A percentile compares a stretch with the other conserved stretches of the same genome.
These are phyloP conservation scores for Lichtheimia ornata DNA, from an alignment of 371 early-diverging fungal species.

Conservation along the genomic window DNA sequence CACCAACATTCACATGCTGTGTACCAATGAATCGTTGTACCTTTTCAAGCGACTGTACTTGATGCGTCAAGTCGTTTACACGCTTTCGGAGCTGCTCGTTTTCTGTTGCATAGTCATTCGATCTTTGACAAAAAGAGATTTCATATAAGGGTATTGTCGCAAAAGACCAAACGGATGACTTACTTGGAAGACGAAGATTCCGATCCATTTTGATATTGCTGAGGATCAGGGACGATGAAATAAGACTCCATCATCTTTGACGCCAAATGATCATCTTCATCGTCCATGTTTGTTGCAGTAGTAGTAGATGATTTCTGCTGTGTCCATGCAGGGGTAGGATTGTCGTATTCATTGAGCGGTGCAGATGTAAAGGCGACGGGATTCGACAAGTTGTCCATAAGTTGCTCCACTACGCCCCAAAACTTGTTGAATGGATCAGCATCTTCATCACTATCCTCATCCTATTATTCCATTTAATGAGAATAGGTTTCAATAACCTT, in stretches of 20 bases:
- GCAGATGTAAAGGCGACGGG: conserved; percentile 79
- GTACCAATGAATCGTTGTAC: conserved; percentile 19
- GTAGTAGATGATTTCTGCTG: neutral
- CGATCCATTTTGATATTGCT: no score
- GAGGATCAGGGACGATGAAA: conserved; percentile 42
- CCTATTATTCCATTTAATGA: neutral
- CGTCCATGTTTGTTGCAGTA: neutral
- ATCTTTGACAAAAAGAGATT: no score
- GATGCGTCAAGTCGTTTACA: conserved; percentile 58
- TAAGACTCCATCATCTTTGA: conserved; percentile 60
- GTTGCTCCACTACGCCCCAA: conserved; percentile 76
- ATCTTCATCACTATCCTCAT: conserved; percentile 30
- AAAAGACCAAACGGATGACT: no score
- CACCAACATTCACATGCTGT: no score
- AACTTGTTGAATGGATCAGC: conserved; percentile 83
- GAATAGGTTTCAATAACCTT: no score
- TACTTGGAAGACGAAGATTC: no score
- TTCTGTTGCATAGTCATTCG: conserved; percentile 59
- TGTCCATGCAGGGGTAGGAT: conserved; percentile 24
- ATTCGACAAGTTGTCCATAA: conserved; percentile 74
- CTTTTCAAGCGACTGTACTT: conserved; percentile 70
- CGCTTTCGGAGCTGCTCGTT: conserved; percentile 70
- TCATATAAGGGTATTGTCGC: no score
- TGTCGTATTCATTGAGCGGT: conserved; percentile 60
- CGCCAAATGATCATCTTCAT: conserved; percentile 6